Evolutionary conservation across 2,329 filamentous ascomycete species (phyloP).

Genomic region (Colletotrichum higginsianum): DNA sequence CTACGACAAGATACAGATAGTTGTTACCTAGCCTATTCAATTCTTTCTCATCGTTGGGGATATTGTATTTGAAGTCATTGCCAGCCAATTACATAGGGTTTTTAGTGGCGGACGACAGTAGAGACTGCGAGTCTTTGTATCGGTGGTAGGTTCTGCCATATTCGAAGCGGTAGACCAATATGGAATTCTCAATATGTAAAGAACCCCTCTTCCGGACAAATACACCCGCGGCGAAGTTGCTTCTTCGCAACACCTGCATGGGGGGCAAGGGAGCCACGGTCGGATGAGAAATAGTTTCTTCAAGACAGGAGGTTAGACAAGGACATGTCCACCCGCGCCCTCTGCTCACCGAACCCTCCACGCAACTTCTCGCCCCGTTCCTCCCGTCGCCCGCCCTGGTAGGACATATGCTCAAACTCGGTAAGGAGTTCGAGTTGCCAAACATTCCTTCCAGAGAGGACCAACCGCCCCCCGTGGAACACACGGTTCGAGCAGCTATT

Average conservation of each 20-base stretch:
- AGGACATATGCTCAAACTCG: background rate
- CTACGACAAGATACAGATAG: background rate
- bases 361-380: background rate
- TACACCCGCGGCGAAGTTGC: background rate
- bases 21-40: slow-evolving; percentile 44
- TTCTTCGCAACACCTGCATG: background rate
- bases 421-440: background rate
- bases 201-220: background rate
- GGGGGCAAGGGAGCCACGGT: background rate
- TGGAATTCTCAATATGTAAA: slow-evolving; percentile 44
- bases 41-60: slow-evolving; percentile 39
- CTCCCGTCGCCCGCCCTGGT: background rate
- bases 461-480: too few relatives aligned
- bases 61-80: slow-evolving; percentile 29
- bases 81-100: background rate
- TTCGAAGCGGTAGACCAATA: slow-evolving; percentile 23
- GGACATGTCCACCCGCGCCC: background rate
- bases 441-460: background rate
- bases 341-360: background rate
- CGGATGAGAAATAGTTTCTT: background rate
- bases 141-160: slow-evolving; percentile 41
- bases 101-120: too few relatives aligned
- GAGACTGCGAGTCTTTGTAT: slow-evolving; percentile 31
- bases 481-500: background rate
- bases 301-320: background rate